Evolutionary conservation across 1,284 basidiomycete species (phyloP).

Genomic region (Baeospora myosura): DNA sequence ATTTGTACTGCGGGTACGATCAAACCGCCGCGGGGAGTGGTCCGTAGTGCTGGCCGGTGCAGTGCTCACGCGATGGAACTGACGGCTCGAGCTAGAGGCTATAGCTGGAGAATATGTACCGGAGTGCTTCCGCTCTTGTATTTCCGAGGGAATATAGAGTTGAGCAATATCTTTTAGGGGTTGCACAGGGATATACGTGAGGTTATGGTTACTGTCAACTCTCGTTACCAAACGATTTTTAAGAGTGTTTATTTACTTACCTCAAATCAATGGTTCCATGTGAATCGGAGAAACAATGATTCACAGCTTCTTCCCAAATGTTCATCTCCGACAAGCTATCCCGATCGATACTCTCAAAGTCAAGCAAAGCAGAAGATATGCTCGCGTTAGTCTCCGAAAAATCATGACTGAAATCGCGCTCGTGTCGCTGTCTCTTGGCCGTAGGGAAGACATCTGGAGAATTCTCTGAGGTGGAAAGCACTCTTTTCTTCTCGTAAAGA

Average conservation of each 20-base stretch:
- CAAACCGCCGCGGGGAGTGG: neutral
- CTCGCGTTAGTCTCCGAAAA: neutral
- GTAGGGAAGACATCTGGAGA: neutral
- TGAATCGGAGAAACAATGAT: neutral
- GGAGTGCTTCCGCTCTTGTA: neutral
- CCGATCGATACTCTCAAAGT: neutral
- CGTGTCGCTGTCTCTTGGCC: neutral
- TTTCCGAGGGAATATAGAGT: neutral
- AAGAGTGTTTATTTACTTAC: neutral
- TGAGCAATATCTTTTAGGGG: neutral
- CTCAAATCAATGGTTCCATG: neutral
- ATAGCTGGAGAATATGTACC: neutral
- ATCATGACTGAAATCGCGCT: neutral
- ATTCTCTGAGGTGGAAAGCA: neutral
- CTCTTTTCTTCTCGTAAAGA: neutral
- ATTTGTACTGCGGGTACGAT: slow-evolving; percentile 10
- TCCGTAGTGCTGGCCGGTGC: neutral
- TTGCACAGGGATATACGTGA: neutral
- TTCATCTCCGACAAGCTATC: neutral
- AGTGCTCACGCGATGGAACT: neutral
- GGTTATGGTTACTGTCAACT: neutral
- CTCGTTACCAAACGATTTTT: neutral
- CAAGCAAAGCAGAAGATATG: neutral
- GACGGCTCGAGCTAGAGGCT: neutral
- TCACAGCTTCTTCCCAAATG: neutral